Percentiles rank a stretch among this genome's conserved stretches.
Conservation (phyloP, 805 yeast genomes). For the Saturnispora sekii region DNA sequence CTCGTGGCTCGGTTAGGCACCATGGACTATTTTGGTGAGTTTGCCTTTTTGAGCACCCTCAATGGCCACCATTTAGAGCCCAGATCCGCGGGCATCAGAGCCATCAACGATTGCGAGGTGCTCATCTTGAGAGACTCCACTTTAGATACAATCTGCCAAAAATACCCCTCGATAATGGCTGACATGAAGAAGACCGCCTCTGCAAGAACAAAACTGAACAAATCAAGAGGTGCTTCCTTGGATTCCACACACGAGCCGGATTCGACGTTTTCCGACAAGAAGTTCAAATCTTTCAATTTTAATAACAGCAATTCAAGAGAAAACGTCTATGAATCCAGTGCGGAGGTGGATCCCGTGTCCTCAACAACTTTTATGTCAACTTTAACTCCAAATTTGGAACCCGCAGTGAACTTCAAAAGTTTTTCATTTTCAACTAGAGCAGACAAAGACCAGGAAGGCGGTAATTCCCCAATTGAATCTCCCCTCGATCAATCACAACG, state of each 20-base stretch:
- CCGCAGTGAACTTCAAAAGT: conserved; percentile 5
- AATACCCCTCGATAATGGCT: conserved; percentile 49
- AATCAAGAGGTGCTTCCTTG: conserved; percentile 11
- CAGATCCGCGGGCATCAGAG: conserved; percentile 56
- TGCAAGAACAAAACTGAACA: conserved; percentile 32
- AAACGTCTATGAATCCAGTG: neutral
- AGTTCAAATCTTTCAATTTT: neutral
- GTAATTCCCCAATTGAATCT: neutral
- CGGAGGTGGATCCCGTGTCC: neutral
- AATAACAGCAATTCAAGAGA: neutral
- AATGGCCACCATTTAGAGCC: conserved; percentile 19
- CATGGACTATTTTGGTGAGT: conserved; percentile 69
- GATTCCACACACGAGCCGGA: neutral
- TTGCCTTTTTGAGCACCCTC: conserved; percentile 51
- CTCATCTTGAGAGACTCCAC: conserved; percentile 49
- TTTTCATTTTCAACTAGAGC: conserved; percentile 6
- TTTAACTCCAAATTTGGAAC: neutral
- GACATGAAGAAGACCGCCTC: conserved; percentile 55
- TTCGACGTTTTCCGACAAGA: neutral
- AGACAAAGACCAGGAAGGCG: neutral
- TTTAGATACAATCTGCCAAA: conserved; percentile 41
- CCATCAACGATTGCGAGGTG: conserved; percentile 50
- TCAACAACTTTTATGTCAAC: neutral
- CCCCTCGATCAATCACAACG: neutral
- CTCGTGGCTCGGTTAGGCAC: conserved; percentile 49